Percentiles rank a stretch among this genome's conserved stretches.
Conservation (phyloP, 2,329 filamentous ascomycete species). For the Neonectria coccinea region DNA sequence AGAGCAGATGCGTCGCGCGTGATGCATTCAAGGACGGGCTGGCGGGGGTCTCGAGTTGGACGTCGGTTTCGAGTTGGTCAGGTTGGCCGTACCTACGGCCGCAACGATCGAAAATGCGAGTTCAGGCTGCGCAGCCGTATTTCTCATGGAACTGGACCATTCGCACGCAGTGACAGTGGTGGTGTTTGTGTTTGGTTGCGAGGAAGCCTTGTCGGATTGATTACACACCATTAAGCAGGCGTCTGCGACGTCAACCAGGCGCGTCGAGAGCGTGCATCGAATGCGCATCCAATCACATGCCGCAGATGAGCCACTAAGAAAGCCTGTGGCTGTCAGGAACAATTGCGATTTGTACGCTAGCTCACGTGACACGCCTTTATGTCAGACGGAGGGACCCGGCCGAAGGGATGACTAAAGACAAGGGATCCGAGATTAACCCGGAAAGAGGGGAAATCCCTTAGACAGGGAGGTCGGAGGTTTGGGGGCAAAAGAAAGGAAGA, state of each 20-base stretch:
- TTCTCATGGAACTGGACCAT: constrained; percentile 15
- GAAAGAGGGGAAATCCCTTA: too few relatives aligned
- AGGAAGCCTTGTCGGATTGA: neutral
- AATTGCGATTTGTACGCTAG: neutral
- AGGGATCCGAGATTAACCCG: too few relatives aligned
- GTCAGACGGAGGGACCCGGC: too few relatives aligned
- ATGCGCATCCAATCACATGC: constrained; percentile 39
- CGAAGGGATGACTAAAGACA: too few relatives aligned
- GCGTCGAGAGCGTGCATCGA: constrained; percentile 8
- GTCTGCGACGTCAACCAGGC: constrained; percentile 5
- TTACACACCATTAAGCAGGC: neutral
- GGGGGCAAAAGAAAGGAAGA: too few relatives aligned
- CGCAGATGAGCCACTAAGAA: neutral
- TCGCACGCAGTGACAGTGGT: constrained; percentile 1
- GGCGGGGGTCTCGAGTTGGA: constrained; percentile 5
- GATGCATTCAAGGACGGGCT: neutral
- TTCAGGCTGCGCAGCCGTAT: constrained; percentile 23
- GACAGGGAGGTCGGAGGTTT: too few relatives aligned
- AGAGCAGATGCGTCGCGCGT: constrained; percentile 10
- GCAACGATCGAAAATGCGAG: neutral
- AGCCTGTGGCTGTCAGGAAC: neutral
- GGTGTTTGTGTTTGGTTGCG: neutral
- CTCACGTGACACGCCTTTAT: constrained; percentile 32
- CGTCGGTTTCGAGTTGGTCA: constrained; percentile 1
- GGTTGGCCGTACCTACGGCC: neutral